Conservation (phyloP, 768 basidiomycete genomes). For the Mycena filopes region DNA sequence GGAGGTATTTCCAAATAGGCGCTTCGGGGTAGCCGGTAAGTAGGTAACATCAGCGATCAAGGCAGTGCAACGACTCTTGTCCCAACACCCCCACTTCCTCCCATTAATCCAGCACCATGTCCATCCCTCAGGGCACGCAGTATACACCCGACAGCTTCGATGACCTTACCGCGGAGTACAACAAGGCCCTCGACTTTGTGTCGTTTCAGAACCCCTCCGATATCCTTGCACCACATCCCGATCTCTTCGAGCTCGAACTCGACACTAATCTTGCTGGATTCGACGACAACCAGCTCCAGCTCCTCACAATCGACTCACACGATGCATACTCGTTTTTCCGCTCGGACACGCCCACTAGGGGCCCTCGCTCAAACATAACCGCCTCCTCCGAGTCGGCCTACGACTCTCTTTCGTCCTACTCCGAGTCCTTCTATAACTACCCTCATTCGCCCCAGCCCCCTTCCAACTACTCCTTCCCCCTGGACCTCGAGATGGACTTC, state of each 20-base stretch:
- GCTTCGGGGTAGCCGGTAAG: too few relatives aligned
- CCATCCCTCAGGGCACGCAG: slow-evolving; percentile 29
- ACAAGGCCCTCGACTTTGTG: slow-evolving; percentile 68
- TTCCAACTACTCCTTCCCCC: slow-evolving; percentile 66
- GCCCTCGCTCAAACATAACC: slow-evolving; percentile 83
- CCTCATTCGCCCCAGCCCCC: slow-evolving; percentile 60
- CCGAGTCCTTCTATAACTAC: slow-evolving; percentile 78
- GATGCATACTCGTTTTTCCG: slow-evolving; percentile 73
- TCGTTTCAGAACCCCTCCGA: slow-evolving; percentile 76
- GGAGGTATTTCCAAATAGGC: too few relatives aligned
- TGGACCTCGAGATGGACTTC: slow-evolving; percentile 82
- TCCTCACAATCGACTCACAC: slow-evolving; percentile 71
- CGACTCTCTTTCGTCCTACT: slow-evolving; percentile 74
- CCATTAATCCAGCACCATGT: slow-evolving; percentile 30
- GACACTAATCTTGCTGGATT: slow-evolving; percentile 76
- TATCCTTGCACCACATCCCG: slow-evolving; percentile 81
- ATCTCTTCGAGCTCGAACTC: slow-evolving; percentile 86
- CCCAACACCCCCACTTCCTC: slow-evolving; percentile 13
- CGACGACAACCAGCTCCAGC: slow-evolving; percentile 70
- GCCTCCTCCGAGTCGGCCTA: slow-evolving; percentile 82
- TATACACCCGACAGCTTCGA: slow-evolving; percentile 29
- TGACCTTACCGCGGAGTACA: slow-evolving; percentile 36
- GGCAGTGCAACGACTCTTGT: not conserved
- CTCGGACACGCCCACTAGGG: slow-evolving; percentile 70
- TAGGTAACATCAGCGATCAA: too few relatives aligned